phyloP scores from a whole-genome alignment of 225 moss, liverwort and hornwort genomes.

The Pleurozium schreberi region DNA sequence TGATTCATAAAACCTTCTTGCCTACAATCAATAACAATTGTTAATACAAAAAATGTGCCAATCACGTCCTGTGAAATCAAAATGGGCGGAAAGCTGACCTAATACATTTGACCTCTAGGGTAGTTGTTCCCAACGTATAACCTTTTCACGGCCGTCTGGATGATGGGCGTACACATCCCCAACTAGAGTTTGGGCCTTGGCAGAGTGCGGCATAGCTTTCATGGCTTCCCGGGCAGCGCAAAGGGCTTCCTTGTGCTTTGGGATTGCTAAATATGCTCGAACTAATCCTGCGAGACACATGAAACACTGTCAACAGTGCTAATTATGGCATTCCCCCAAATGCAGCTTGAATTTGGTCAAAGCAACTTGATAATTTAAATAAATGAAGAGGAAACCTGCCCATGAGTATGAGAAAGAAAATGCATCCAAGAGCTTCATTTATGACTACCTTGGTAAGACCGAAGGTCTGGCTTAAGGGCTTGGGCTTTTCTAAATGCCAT shows the following conservation, averaged over 20 bases:
- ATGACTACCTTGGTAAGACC: conserved; percentile 79
- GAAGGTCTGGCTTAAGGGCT: conserved; percentile 65
- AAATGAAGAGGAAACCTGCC: background rate
- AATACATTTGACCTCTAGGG: background rate
- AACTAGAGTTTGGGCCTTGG: conserved; percentile 80
- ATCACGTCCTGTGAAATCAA: background rate
- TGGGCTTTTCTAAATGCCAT: conserved; percentile 88
- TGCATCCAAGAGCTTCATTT: background rate
- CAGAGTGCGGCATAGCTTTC: conserved; percentile 99
- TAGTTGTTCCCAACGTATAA: background rate
- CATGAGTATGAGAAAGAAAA: background rate
- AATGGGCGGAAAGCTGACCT: background rate
- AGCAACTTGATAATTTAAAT: background rate
- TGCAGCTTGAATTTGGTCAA: background rate
- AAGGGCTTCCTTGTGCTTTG: conserved; percentile 94
- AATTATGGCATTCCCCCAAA: background rate
- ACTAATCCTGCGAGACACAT: background rate
- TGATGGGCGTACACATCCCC: conserved; percentile 92
- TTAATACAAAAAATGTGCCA: background rate
- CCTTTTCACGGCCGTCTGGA: conserved; percentile 86
- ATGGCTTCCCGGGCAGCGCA: conserved; percentile 89
- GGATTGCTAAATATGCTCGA: conserved; percentile 74
- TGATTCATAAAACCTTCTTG: conserved; percentile 92
- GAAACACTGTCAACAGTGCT: background rate
- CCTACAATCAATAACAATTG: conserved; percentile 21